Conservation (phyloP, 768 basidiomycete genomes). For the Lepiota venenata region DNA sequence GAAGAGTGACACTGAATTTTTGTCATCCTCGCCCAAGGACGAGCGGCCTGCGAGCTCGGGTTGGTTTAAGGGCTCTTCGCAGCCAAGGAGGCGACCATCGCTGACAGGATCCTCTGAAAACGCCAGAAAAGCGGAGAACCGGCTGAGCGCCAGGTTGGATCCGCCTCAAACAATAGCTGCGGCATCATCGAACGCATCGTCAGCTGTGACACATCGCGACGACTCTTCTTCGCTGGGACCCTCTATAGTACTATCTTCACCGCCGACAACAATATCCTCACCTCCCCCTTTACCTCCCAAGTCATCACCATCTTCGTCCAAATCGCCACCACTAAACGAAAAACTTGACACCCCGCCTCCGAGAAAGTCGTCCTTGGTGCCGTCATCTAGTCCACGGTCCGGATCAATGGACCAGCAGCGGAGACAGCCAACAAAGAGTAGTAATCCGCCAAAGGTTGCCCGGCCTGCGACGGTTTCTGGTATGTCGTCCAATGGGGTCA, state of each 20-base stretch:
- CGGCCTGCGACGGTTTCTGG: constrained; percentile 7
- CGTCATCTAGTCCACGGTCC: constrained; percentile 15
- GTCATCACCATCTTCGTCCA: constrained; percentile 21
- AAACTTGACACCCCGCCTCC: constrained; percentile 19
- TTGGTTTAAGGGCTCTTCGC: constrained; percentile 21
- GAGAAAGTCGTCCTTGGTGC: constrained; percentile 23
- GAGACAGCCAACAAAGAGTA: not conserved
- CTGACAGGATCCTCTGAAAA: constrained; percentile 14
- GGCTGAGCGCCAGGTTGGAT: constrained; percentile 12
- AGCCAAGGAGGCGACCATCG: constrained; percentile 18
- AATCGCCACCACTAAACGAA: constrained; percentile 16
- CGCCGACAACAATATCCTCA: constrained; percentile 23
- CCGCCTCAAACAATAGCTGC: constrained; percentile 14
- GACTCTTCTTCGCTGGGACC: constrained; percentile 1
- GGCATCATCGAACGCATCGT: constrained; percentile 10
- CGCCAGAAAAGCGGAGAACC: constrained; percentile 14
- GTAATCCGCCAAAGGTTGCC: not conserved
- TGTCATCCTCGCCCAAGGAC: constrained; percentile 18
- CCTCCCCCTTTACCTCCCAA: constrained; percentile 16
- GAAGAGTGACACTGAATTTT: constrained; percentile 12
- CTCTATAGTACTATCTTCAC: constrained; percentile 18
- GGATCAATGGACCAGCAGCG: constrained; percentile 16
- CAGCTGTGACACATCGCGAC: constrained; percentile 1
- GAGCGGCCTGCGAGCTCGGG: constrained; percentile 15
- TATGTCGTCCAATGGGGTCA: not conserved